Evolutionary conservation across 768 basidiomycete genomes (phyloP).

Genomic region (Pleurotus tuber-regium): DNA sequence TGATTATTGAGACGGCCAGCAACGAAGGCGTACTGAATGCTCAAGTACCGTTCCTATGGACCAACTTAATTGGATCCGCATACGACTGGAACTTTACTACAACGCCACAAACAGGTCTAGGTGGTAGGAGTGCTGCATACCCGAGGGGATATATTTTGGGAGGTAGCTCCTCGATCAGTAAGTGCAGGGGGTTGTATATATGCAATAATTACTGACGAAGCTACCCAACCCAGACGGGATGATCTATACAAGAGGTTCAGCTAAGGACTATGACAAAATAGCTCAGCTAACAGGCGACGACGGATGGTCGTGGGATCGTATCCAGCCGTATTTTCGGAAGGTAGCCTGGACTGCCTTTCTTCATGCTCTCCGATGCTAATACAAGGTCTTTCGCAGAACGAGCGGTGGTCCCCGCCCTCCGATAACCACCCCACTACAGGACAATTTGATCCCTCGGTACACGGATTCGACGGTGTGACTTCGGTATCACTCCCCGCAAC

Average conservation of each 20-base stretch:
- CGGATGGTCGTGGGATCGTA: constrained; percentile 28
- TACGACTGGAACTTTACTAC: constrained; percentile 27
- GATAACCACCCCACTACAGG: constrained; percentile 23
- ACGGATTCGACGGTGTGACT: constrained; percentile 20
- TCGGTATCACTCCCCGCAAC: constrained; percentile 20
- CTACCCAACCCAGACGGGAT: constrained; percentile 16
- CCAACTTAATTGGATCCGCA: constrained; percentile 6
- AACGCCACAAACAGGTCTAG: constrained; percentile 17
- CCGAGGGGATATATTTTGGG: constrained; percentile 21
- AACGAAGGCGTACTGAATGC: constrained; percentile 15
- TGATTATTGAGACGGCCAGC: background rate
- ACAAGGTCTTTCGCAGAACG: constrained; percentile 11
- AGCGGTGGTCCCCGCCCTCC: constrained; percentile 18
- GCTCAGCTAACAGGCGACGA: constrained; percentile 22
- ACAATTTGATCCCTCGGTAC: constrained; percentile 25
- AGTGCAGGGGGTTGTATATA: background rate
- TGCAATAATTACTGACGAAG: background rate
- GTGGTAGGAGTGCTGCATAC: constrained; percentile 17
- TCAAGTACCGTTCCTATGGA: constrained; percentile 12
- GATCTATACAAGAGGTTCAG: constrained; percentile 24
- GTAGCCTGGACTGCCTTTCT: constrained; percentile 7
- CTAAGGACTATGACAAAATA: constrained; percentile 23
- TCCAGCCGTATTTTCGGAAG: constrained; percentile 22
- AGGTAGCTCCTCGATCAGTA: constrained; percentile 21
- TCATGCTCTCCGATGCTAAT: too few species aligned